phyloP scores from a whole-genome alignment of 768 basidiomycete genomes.

The Wakefieldia striispora region DNA sequence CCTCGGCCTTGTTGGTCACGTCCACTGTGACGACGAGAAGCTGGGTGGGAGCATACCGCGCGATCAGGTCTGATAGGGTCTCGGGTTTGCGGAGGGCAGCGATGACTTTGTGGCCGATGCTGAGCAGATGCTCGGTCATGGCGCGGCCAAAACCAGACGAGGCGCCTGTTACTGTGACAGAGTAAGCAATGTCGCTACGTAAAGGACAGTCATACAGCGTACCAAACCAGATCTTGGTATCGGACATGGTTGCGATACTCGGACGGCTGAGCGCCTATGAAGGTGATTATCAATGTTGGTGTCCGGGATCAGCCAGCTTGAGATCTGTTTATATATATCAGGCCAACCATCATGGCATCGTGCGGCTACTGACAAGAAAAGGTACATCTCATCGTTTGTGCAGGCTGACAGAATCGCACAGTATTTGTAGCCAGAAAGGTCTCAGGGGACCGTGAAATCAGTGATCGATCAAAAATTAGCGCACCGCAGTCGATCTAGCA shows the following conservation, averaged over 20 bases:
- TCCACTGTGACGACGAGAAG: slow-evolving; percentile 34
- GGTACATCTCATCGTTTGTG: no score
- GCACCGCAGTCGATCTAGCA: no score
- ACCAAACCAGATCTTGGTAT: slow-evolving; percentile 21
- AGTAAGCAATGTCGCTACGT: not conserved
- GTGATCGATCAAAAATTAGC: no score
- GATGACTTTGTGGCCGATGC: slow-evolving; percentile 36
- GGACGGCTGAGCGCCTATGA: no score
- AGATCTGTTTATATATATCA: no score
- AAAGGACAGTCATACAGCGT: not conserved
- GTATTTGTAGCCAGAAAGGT: no score
- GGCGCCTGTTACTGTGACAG: slow-evolving; percentile 30
- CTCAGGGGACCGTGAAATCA: no score
- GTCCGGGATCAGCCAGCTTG: no score
- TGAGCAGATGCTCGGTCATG: slow-evolving; percentile 32
- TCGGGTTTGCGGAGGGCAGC: slow-evolving; percentile 44
- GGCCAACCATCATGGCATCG: no score
- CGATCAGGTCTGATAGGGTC: slow-evolving; percentile 21
- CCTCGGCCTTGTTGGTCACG: slow-evolving; percentile 25
- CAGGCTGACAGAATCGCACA: no score
- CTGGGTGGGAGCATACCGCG: slow-evolving; percentile 20
- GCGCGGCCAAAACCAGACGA: slow-evolving; percentile 39
- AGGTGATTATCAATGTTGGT: not conserved
- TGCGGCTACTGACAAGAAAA: no score
- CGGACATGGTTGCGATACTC: slow-evolving; percentile 9